Base-by-base conservation (phyloP, 2,329 filamentous ascomycete genomes). In the Diaporthe vexans region DNA sequence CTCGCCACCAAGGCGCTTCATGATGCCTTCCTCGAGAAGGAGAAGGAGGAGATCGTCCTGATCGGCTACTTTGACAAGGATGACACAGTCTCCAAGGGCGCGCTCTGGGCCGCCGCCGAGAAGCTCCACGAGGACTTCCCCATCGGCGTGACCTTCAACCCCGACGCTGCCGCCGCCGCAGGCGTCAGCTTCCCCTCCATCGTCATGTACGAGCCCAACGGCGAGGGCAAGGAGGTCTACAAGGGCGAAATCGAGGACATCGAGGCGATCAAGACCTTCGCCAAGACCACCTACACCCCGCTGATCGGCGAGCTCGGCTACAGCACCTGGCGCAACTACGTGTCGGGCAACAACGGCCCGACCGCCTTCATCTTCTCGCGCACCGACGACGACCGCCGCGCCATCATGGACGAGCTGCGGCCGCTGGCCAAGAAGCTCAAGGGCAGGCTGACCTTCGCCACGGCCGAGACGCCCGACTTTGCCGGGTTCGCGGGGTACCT, bases 351-450 rank as follows among this genome's bases (percentile, higher is more conserved):
- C 79, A 95, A 94, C 78, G 90, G 98, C 79, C 97, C 97, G 76
- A 92, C 98, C 77, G 97, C 95, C 78, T 98, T 98, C 88, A 97
- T 99, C 86, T 98, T 99, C 86, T 93, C 96, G 77, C 95, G 98
- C 88, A 95, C 94, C 61, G 84, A 90, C 46, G 95, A 98, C 87
- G 95, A 98, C 90, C 95, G 97, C 79, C 90, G 93, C 81, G 87
- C 91, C 81, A 91, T 98, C 78, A 88, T 92, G 78, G 91, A 93
- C 78, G 88, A 91, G 77, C 89, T 99, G 81, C 97, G 95, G 89
- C 89, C 94, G 78, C 85, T 99, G 78, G 97, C 97, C 76, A 91
- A 97, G 88, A 94, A 96, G 88, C 92, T 95, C 90, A 96, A 95
- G 88, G 96, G 97, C 86, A 92, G 91, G 84, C 91, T 99, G 88